Percentiles rank a stretch among this genome's conserved stretches.
These are phyloP conservation scores for Phytophthora hibernalis DNA, from an alignment of 352 stramenopile species.

Conservation along the genomic window DNA sequence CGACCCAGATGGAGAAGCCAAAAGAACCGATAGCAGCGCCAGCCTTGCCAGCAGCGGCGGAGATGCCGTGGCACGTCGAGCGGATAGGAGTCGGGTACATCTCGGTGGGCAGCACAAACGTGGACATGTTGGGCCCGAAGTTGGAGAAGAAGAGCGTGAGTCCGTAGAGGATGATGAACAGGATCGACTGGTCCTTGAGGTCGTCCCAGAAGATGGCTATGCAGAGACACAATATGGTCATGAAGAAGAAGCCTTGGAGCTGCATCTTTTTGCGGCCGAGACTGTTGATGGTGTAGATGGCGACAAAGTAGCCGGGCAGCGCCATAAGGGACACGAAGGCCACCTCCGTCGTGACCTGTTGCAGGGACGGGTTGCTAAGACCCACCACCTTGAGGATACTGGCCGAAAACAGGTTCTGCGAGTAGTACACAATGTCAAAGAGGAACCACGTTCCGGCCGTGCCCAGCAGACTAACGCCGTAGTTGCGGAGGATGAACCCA, in stretches of 20 bases:
- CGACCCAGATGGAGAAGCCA: constrained; percentile 33
- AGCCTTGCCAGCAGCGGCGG: constrained; percentile 19
- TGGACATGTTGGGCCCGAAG: constrained; percentile 86
- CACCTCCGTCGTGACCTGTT: constrained; percentile 58
- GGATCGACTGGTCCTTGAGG: constrained; percentile 48
- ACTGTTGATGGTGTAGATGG: constrained; percentile 70
- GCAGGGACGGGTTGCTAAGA: constrained; percentile 47
- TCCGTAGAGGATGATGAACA: constrained; percentile 78
- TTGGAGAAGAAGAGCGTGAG: constrained; percentile 85
- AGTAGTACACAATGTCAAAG: constrained; percentile 85
- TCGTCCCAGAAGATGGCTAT: constrained; percentile 66
- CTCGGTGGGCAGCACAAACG: constrained; percentile 89
- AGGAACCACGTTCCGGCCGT: constrained; percentile 83
- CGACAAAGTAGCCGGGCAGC: constrained; percentile 83
- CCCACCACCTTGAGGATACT: constrained; percentile 65
- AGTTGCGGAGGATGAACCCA: constrained; percentile 53
- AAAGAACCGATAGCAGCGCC: constrained; percentile 32
- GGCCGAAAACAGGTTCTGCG: constrained; percentile 76
- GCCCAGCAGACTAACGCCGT: constrained; percentile 55
- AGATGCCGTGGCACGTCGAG: constrained; percentile 86
- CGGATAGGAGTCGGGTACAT: constrained; percentile 83
- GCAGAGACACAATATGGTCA: constrained; percentile 61
- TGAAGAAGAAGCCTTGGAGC: constrained; percentile 71
- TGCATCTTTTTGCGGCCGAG: constrained; percentile 73
- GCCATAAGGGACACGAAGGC: constrained; percentile 62